A percentile compares a stretch with the other conserved stretches of the same genome.
Conservation (phyloP, 1,284 basidiomycete species). For the Heimioporus retisporus region DNA sequence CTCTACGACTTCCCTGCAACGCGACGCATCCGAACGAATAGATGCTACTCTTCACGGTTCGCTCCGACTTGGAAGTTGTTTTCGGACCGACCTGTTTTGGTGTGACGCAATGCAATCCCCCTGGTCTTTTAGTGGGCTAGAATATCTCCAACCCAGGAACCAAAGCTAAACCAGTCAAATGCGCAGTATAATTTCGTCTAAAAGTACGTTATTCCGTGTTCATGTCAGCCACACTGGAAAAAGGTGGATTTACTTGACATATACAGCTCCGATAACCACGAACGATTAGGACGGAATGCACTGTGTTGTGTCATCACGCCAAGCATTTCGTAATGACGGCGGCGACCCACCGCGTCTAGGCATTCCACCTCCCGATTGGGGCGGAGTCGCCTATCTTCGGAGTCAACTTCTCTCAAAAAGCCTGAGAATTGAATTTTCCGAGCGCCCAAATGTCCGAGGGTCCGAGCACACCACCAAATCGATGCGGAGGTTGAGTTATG, state of each 20-base stretch:
- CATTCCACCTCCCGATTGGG: no score
- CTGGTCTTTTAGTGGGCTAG: not conserved
- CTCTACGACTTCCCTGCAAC: not conserved
- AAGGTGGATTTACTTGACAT: not conserved
- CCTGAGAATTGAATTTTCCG: no score
- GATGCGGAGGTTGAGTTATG: no score
- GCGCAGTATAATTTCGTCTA: not conserved
- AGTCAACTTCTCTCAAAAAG: no score
- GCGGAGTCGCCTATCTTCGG: no score
- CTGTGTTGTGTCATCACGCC: not conserved
- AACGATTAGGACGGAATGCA: not conserved
- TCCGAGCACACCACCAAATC: no score
- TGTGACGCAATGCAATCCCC: not conserved
- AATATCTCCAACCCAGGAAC: not conserved
- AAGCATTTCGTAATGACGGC: not conserved
- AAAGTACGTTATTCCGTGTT: not conserved
- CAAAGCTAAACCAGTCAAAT: not conserved
- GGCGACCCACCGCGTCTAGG: not conserved
- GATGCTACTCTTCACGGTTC: no score
- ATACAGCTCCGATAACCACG: no score
- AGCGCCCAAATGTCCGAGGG: no score
- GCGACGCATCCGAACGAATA: not conserved
- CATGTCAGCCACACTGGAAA: not conserved
- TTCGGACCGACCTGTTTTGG: not conserved
- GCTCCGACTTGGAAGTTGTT: not conserved